Evolutionary conservation across 148 eudicot species (phyloP), one percentile per base, ranked within the genome.

Genomic region (Fallopia convolvulus): DNA sequence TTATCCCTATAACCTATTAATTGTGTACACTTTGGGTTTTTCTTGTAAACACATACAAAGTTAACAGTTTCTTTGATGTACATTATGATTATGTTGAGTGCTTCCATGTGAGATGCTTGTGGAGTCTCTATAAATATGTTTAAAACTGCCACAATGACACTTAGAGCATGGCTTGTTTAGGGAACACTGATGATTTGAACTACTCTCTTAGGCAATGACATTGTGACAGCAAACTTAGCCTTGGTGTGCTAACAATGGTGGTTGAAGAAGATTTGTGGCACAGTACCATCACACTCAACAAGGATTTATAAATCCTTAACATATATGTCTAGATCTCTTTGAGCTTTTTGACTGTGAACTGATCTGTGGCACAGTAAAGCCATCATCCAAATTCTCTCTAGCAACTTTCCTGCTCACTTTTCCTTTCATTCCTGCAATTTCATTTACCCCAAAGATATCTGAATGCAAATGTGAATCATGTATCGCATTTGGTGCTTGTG

Each of bases 401-500:
- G 33, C n/a, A n/a, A 23, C 53, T 46, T 21, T 73, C 53, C 8
- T 73, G 55, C 55, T 73, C 33, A 20, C 10, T 44, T 9, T 46
- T 85, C 81, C 79, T 58, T 33, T 65, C n/a, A 33, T 30, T 6
- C 18, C 71, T 33, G 33, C 71, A 65, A 32, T 33, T 65, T 32
- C n/a, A 30, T 33, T 68, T n/a, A 39, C 46, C 4, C 39, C 40
- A 40, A 50, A 77, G 15, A 48, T 20, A 48, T 18, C 21, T 15
- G 44, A 68, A 68, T 68, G 36, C 41, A 68, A 36, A 14, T 18
- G 20, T 68, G 74, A 23, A 39, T 82, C 76, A 33, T 80, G 76
- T 18, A 70, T 75, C 55, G 33, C 56, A 2, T 41, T 32, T 65
- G 84, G 85, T 63, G 90, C 88, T 83, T 91, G 90, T 75, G 98